Conservation (phyloP, 345 rosid species). For the Acer negundo region DNA sequence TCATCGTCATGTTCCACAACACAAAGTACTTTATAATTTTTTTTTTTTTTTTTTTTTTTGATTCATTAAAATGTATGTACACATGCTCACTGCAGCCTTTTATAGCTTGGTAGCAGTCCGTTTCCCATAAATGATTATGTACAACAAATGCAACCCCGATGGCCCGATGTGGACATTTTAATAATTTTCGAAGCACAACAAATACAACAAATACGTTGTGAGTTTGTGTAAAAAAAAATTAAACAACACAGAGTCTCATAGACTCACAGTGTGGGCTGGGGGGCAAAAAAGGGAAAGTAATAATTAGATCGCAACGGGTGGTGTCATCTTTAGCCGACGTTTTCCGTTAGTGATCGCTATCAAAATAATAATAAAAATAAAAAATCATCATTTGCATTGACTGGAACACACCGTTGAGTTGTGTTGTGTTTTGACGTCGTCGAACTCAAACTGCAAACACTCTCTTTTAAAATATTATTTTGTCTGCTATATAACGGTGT, state of each 20-base stretch:
- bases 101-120: conserved; percentile 3
- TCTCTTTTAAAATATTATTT: conserved; percentile 2
- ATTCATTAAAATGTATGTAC: conserved; percentile 10
- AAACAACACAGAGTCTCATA: too few relatives aligned
- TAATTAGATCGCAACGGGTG: conserved; percentile 11
- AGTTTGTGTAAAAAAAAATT: neutral
- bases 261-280: neutral
- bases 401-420: neutral
- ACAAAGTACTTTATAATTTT: neutral
- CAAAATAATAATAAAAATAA: too few relatives aligned
- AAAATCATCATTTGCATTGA: too few relatives aligned
- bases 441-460: neutral
- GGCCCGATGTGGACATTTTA: neutral
- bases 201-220: too few relatives aligned
- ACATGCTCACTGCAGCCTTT: conserved; percentile 13
- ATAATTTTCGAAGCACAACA: neutral
- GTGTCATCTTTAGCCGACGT: conserved; percentile 22
- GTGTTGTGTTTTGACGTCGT: conserved; percentile 5
- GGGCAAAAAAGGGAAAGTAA: neutral
- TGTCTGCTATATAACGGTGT: conserved; percentile 48
- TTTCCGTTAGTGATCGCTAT: conserved; percentile 27
- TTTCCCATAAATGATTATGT: conserved; percentile 23
- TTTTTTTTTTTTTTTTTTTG: too few relatives aligned
- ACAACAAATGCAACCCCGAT: neutral
- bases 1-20: neutral